A percentile compares a stretch with the other conserved stretches of the same genome.
Conservation (phyloP, 306 rosid genomes). For the Crataegus laevigata region DNA sequence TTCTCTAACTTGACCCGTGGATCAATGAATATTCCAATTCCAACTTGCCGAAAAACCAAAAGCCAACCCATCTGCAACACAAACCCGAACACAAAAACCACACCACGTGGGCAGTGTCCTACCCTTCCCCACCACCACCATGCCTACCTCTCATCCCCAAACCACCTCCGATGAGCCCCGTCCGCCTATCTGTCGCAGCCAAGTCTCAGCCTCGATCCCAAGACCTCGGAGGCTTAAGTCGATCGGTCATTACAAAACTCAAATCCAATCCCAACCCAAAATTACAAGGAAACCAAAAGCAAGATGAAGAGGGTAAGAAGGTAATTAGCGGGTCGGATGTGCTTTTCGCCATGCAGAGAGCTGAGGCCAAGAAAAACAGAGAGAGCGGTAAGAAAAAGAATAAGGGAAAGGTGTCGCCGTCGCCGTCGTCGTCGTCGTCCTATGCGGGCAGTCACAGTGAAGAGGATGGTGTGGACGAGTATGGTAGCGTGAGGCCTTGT, state of each 20-base stretch:
- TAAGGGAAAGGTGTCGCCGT: neutral
- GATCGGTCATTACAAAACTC: slow-evolving; percentile 8
- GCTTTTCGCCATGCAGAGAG: slow-evolving; percentile 63
- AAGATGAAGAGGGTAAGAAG: slow-evolving; percentile 17
- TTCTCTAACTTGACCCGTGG: neutral
- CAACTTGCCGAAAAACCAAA: neutral
- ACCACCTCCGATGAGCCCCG: neutral
- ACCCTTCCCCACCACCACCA: slow-evolving; percentile 6
- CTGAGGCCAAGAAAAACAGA: slow-evolving; percentile 22
- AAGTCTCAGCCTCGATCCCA: slow-evolving; percentile 22
- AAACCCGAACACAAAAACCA: neutral
- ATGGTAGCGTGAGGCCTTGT: slow-evolving; percentile 29
- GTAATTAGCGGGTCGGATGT: slow-evolving; percentile 57
- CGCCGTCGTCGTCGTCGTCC: slow-evolving; percentile 5
- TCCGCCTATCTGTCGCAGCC: slow-evolving; percentile 19
- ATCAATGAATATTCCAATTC: neutral
- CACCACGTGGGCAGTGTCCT: slow-evolving; percentile 21
- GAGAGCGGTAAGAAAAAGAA: slow-evolving; percentile 21
- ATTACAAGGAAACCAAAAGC: neutral
- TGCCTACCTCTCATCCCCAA: slow-evolving; percentile 11
- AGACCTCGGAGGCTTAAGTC: slow-evolving; percentile 25
- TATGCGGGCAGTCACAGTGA: slow-evolving; percentile 19
- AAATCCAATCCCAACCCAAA: slow-evolving; percentile 20
- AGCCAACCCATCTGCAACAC: neutral
- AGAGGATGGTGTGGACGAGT: slow-evolving; percentile 19